phyloP scores from a whole-genome alignment of 176 grass and related monocot species.

The Urochloa ruziziensis region DNA sequence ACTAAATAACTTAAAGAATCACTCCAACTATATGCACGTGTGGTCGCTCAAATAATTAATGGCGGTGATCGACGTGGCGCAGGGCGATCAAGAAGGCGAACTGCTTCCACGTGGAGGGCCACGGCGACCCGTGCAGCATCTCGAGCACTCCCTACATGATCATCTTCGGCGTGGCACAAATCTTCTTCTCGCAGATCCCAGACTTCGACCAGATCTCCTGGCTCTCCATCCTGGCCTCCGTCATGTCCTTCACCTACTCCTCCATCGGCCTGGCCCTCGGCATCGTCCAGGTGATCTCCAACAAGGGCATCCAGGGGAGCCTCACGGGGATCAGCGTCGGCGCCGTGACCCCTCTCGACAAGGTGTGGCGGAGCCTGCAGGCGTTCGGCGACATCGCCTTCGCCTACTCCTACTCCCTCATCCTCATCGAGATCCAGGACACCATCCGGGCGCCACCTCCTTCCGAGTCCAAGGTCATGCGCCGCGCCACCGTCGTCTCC shows the following conservation, averaged over 20 bases:
- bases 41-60: too few species aligned
- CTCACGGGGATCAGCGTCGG: conserved; percentile 93
- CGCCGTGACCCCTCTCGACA: conserved; percentile 65
- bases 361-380: conserved; percentile 97
- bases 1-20: background rate
- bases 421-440: conserved; percentile 98
- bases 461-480: conserved; percentile 62
- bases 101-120: conserved; percentile 77
- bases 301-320: conserved; percentile 70
- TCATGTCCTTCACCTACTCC: conserved; percentile 99
- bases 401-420: conserved; percentile 98
- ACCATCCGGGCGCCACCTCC: conserved; percentile 55
- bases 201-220: conserved; percentile 96
- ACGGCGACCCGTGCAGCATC: conserved; percentile 64
- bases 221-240: conserved; percentile 84
- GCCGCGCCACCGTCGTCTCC: conserved; percentile 50
- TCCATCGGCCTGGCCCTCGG: conserved; percentile 74
- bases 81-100: conserved; percentile 83
- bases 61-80: background rate
- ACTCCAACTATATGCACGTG: background rate
- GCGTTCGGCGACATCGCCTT: conserved; percentile 98
- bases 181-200: conserved; percentile 93
- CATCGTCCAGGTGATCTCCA: conserved; percentile 73
- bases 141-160: conserved; percentile 93
- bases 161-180: conserved; percentile 77